A percentile compares a stretch with the other conserved stretches of the same genome.
Evolutionary conservation across 257 asterid genomes (phyloP).

Genomic region (Craterostigma plantagineum): DNA sequence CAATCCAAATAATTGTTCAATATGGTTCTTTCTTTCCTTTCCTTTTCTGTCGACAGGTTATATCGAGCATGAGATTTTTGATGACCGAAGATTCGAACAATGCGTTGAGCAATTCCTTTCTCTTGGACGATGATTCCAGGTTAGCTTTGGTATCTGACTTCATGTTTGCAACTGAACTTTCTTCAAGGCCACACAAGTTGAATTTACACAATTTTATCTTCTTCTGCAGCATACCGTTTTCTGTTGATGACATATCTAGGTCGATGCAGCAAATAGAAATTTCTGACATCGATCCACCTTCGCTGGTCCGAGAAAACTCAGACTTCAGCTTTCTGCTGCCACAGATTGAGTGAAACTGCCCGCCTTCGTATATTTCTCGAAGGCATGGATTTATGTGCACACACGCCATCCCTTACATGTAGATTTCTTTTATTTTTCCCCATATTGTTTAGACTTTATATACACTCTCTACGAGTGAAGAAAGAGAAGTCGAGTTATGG

Average conservation of each 20-base stretch:
- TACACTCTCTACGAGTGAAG: too few species aligned
- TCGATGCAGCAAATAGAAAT: conserved; percentile 92
- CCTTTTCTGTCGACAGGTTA: conserved; percentile 32
- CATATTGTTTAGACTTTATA: too few species aligned
- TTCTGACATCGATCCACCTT: conserved; percentile 70
- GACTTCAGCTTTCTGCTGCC: conserved; percentile 90
- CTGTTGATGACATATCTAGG: conserved; percentile 91
- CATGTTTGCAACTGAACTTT: too few species aligned
- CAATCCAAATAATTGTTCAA: too few species aligned
- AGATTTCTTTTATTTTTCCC: too few species aligned
- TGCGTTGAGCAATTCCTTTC: conserved; percentile 89
- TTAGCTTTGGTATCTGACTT: too few species aligned
- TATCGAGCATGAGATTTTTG: conserved; percentile 78
- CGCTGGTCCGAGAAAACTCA: conserved; percentile 61
- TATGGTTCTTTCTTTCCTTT: neutral
- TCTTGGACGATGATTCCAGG: conserved; percentile 98
- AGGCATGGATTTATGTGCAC: too few species aligned
- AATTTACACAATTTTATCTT: too few species aligned
- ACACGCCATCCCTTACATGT: too few species aligned
- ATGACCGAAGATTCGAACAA: conserved; percentile 91
- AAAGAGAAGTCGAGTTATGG: too few species aligned
- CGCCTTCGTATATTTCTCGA: neutral
- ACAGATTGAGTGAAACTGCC: conserved; percentile 14
- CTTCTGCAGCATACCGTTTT: conserved; percentile 80
- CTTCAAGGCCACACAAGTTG: too few species aligned